Base-by-base conservation (phyloP, 768 basidiomycete species). In the Albatrellus ellisii region DNA sequence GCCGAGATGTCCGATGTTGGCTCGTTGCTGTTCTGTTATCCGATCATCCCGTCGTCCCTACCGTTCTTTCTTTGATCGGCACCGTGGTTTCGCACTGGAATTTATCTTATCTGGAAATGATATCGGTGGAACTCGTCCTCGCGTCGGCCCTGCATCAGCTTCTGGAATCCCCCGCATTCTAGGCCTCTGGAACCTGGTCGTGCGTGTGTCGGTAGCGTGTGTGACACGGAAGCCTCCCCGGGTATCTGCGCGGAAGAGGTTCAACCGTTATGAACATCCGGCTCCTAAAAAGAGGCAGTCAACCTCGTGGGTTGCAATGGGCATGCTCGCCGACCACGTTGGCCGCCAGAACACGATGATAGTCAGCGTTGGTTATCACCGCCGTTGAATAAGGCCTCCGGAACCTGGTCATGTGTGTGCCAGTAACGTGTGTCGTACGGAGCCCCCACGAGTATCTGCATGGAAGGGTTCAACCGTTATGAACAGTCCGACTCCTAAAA, bases 291-390 rank as follows among this genome's bases (percentile, higher is more conserved):
- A 47, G 65, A 62, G 40, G 67, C 53, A 10, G 63, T 68, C 18
- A 69, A 68, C 49, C 65, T 63, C 50, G 49, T 59, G 33, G 56
- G 53, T 68, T 3, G 46, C 39, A 2, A 67, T 65, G 65, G 68
- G 67, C 14, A 44, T 66, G 12, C 46, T 66, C 0, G 68, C 66
- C 6, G 67, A 68, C 47, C 46, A 53, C 8, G 58, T 64, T 14
- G 68, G 68, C 9, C 51, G 68, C 9, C 68, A 69, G 39, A 69
- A 68, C 47, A 69, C 67, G 0, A 54, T 69, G 55, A 57, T 67
- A 6, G 48, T 46, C 14, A 61, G 61, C 38, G 65, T 66, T 40
- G 48, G 58, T 50, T 11, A 27, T 34, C 39, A n/a, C n/a, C n/a
- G n/a, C n/a, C n/a, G n/a, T n/a, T n/a, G n/a, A n/a, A n/a, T n/a